phyloP scores from a whole-genome alignment of 2,329 filamentous ascomycete genomes.

The Sarocladium strictum region DNA sequence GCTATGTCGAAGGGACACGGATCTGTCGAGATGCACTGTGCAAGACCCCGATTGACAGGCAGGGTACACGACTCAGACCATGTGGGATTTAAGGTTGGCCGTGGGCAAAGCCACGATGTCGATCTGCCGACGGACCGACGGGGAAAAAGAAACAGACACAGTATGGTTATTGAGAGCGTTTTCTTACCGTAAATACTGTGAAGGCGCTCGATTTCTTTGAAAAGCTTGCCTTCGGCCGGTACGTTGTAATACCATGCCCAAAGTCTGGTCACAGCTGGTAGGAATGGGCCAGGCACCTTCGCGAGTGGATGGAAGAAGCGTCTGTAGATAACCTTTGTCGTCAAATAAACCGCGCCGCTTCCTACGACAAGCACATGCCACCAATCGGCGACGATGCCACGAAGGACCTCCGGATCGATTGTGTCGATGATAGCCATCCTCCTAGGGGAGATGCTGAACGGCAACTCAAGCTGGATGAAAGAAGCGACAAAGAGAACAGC shows the following conservation, averaged over 20 bases:
- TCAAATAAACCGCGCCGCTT: not conserved
- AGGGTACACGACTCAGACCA: not conserved
- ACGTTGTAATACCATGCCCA: conserved; percentile 49
- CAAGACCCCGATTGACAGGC: not conserved
- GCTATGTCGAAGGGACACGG: no score
- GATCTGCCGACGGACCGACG: not conserved
- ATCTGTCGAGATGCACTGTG: not conserved
- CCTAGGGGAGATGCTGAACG: not conserved
- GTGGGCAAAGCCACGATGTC: not conserved
- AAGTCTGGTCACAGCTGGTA: conserved; percentile 45
- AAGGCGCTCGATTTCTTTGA: conserved; percentile 1
- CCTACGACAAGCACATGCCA: not conserved
- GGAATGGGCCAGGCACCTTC: conserved; percentile 28
- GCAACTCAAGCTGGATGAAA: not conserved
- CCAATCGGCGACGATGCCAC: conserved; percentile 3
- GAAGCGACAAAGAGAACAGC: not conserved
- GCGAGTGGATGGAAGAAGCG: conserved; percentile 10
- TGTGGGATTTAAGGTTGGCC: not conserved
- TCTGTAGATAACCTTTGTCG: conserved; percentile 8
- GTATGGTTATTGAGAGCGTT: no score
- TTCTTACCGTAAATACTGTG: conserved; percentile 1
- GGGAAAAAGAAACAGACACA: not conserved
- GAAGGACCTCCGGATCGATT: not conserved
- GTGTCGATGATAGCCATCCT: conserved; percentile 6
- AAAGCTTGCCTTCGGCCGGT: not conserved